These are phyloP conservation scores for Euphorbia corollata DNA, from an alignment of 441 rosid species.

Conservation along the genomic window DNA sequence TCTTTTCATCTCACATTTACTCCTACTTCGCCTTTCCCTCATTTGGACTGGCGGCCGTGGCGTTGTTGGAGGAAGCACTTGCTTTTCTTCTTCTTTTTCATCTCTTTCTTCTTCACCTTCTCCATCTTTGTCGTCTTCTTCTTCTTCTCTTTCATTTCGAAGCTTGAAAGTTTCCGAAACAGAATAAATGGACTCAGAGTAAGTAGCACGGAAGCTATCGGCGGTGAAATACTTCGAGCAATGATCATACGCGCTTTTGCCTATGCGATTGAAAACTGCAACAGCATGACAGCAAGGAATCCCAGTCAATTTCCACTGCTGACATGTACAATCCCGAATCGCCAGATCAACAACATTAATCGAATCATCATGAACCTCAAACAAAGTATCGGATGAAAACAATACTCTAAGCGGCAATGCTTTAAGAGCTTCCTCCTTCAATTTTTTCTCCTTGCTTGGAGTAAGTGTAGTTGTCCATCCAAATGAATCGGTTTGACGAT, in stretches of 20 bases:
- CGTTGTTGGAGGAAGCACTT: conserved; percentile 55
- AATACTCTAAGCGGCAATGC: conserved; percentile 51
- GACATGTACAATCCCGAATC: conserved; percentile 64
- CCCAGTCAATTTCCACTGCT: conserved; percentile 58
- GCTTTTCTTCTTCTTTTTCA: conserved; percentile 28
- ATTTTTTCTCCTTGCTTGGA: conserved; percentile 58
- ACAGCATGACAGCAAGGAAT: conserved; percentile 81
- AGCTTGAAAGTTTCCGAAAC: conserved; percentile 24
- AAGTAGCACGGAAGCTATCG: conserved; percentile 48
- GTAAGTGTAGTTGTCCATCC: conserved; percentile 56
- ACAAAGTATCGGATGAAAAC: conserved; percentile 68
- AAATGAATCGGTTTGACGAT: conserved; percentile 39
- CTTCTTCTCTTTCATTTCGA: conserved; percentile 24
- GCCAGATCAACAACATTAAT: conserved; percentile 64
- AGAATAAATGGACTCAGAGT: conserved; percentile 45
- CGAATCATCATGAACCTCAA: conserved; percentile 74
- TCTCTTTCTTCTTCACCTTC: conserved; percentile 8
- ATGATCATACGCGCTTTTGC: conserved; percentile 46
- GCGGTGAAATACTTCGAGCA: conserved; percentile 58
- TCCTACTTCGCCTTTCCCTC: conserved; percentile 37
- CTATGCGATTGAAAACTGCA: conserved; percentile 64
- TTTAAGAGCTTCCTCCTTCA: conserved; percentile 48
- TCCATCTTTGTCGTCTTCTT: neutral
- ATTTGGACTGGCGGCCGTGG: conserved; percentile 36
- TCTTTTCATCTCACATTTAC: conserved; percentile 40